These are phyloP conservation scores for Malassezia sp. DNA, from an alignment of 1,284 basidiomycete genomes.

Conservation along the genomic window DNA sequence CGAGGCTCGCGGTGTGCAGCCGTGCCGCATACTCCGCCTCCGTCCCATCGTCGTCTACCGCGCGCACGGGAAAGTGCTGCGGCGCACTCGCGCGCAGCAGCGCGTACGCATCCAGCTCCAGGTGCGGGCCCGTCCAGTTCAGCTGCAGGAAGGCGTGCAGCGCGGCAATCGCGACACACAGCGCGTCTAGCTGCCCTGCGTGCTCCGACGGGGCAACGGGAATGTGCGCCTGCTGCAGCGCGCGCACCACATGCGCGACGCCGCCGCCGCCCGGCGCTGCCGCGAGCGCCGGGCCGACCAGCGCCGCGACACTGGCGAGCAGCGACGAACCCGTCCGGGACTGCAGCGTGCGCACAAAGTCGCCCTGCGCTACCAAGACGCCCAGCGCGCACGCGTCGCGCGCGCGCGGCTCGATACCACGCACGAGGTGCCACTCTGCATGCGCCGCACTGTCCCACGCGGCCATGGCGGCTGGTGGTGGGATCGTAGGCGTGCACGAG, in stretches of 20 bases:
- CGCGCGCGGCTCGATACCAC: neutral
- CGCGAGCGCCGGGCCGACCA: neutral
- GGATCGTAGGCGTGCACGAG: too few relatives aligned
- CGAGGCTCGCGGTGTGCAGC: constrained; percentile 58
- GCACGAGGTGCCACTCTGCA: constrained; percentile 12
- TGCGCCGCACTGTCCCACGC: constrained; percentile 6
- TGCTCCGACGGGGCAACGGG: neutral
- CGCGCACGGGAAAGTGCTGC: constrained; percentile 50
- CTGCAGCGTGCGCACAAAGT: neutral
- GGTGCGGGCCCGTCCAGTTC: constrained; percentile 92
- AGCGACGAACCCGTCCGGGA: neutral
- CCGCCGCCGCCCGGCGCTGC: neutral
- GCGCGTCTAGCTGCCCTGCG: constrained; percentile 28
- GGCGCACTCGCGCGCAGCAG: constrained; percentile 47
- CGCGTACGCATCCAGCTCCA: constrained; percentile 44
- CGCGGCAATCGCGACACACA: constrained; percentile 64
- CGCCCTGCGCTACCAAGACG: neutral
- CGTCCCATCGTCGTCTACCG: constrained; percentile 50
- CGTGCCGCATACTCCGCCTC: constrained; percentile 14
- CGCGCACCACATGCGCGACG: neutral
- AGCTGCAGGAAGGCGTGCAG: constrained; percentile 81
- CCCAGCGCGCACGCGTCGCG: too few relatives aligned
- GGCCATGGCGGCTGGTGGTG: too few relatives aligned
- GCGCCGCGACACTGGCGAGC: constrained; percentile 1
- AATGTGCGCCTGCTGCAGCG: neutral